Percentiles rank a stretch among this genome's conserved stretches.
Evolutionary conservation across 148 eudicot genomes (phyloP).

Genomic region (Cornus controversa): DNA sequence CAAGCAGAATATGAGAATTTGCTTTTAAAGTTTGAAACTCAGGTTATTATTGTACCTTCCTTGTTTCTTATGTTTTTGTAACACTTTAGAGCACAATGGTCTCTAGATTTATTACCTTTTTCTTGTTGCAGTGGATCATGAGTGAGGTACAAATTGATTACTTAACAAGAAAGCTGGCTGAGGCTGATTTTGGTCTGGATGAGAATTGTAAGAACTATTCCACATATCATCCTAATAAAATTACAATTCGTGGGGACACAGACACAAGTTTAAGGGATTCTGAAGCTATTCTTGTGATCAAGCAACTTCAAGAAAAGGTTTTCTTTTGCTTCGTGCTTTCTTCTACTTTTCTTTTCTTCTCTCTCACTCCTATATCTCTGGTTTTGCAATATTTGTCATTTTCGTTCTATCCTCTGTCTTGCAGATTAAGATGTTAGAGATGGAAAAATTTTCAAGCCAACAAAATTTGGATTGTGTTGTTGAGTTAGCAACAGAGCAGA

Average conservation of each 20-base stretch:
- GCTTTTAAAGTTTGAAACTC: constrained; percentile 62
- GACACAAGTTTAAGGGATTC: constrained; percentile 34
- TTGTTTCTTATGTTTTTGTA: background rate
- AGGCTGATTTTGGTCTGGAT: constrained; percentile 26
- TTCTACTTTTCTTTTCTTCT: background rate
- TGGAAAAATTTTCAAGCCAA: constrained; percentile 67
- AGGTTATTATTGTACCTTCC: constrained; percentile 40
- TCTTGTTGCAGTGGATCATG: constrained; percentile 49
- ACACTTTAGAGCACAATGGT: constrained; percentile 1
- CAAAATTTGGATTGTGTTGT: constrained; percentile 50
- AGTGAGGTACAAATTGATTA: constrained; percentile 68
- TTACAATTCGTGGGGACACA: constrained; percentile 20
- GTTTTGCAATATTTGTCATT: constrained; percentile 9
- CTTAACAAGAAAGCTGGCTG: constrained; percentile 58
- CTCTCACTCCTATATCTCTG: background rate
- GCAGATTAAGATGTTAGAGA: constrained; percentile 64
- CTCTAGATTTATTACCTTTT: constrained; percentile 8
- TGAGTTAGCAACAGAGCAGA: constrained; percentile 61
- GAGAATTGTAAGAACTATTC: constrained; percentile 15
- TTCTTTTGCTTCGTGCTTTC: background rate
- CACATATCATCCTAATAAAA: constrained; percentile 15
- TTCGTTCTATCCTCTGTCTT: constrained; percentile 14
- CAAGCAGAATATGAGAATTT: constrained; percentile 74
- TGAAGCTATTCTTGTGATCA: constrained; percentile 61
- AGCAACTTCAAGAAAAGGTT: constrained; percentile 82